phyloP scores from a whole-genome alignment of 1,139 yeast species.

The Yamadazyma sp. region DNA sequence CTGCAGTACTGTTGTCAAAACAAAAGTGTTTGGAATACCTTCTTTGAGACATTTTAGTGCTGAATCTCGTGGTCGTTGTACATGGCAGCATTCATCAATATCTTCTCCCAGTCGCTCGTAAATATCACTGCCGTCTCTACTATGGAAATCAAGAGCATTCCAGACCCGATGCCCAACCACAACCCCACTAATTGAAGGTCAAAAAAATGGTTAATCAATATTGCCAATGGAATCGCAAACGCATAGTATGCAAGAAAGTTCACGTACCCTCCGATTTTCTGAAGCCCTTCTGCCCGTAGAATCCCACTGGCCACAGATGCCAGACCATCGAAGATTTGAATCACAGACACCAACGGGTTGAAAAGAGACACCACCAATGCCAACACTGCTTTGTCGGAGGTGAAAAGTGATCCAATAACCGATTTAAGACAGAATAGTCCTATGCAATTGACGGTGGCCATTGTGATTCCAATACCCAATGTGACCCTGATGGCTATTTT shows the following conservation, averaged over 20 bases:
- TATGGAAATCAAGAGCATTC: conserved; percentile 67
- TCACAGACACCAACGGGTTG: conserved; percentile 66
- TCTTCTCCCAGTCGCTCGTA: conserved; percentile 44
- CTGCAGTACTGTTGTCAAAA: too few species aligned
- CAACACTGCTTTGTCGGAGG: conserved; percentile 67
- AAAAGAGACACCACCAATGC: conserved; percentile 48
- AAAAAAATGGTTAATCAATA: conserved; percentile 56
- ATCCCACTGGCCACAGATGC: conserved; percentile 86
- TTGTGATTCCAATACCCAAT: conserved; percentile 52
- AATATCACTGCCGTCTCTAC: conserved; percentile 49
- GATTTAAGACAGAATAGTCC: conserved; percentile 51
- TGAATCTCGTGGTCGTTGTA: conserved; percentile 2
- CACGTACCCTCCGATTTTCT: conserved; percentile 76
- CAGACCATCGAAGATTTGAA: conserved; percentile 77
- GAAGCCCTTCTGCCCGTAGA: conserved; percentile 83
- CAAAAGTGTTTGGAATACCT: too few species aligned
- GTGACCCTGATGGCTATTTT: conserved; percentile 66
- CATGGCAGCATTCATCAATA: conserved; percentile 29
- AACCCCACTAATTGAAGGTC: conserved; percentile 64
- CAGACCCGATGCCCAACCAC: conserved; percentile 87
- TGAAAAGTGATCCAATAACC: conserved; percentile 64
- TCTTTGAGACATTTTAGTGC: too few species aligned
- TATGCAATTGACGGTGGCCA: conserved; percentile 58
- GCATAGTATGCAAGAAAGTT: conserved; percentile 76
- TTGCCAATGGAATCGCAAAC: conserved; percentile 61